Base-by-base conservation (phyloP, 1,139 yeast genomes). In the Hansenula lynferdii region DNA sequence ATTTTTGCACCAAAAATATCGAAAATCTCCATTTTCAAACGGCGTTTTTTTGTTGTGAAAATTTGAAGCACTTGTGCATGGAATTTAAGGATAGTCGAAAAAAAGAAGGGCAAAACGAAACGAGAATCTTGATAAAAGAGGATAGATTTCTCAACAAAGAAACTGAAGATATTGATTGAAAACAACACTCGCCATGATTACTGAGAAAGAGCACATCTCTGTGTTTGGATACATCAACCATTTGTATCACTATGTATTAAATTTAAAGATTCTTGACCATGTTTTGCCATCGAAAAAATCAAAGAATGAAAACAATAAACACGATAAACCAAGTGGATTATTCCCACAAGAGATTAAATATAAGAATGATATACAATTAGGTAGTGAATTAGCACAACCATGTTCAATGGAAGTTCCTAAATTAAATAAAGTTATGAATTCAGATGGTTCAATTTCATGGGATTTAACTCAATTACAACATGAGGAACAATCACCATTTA, bases 361-460 rank as follows among this genome's bases (percentile, higher is more conserved):
- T n/a, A 42, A 49, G 6, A 27, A 31, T 1, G 42, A 44, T 6
- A 15, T 43, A n/a, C n/a, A n/a, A n/a, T n/a, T n/a, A n/a, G n/a
- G n/a, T n/a, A n/a, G n/a, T 24, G 26, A 24, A 2, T 31, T 49
- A 12, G 53, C 53, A 0, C 42, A 43, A 3, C 46, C 56, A 11
- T 77, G 84, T 51, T 71, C 82, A 19, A 75, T 80, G 8, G 68
- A 63, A 26, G 64, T 75, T 29, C 65, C 79, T 3, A 62, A 72
- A 38, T 62, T 74, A 28, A 59, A 74, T 18, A 78, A 81, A 6
- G 65, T 69, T 46, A 75, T 72, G 38, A 75, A 75, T 49, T 61
- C 59, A 11, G 63, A 67, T 28, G 85, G 85, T 4, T 78, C 75
- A 47, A 65, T 77, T 15, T 80, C 75, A 43, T 78, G 82, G 78